Evolutionary conservation across 805 yeast species (phyloP).

Genomic region (Candida nitratophila): DNA sequence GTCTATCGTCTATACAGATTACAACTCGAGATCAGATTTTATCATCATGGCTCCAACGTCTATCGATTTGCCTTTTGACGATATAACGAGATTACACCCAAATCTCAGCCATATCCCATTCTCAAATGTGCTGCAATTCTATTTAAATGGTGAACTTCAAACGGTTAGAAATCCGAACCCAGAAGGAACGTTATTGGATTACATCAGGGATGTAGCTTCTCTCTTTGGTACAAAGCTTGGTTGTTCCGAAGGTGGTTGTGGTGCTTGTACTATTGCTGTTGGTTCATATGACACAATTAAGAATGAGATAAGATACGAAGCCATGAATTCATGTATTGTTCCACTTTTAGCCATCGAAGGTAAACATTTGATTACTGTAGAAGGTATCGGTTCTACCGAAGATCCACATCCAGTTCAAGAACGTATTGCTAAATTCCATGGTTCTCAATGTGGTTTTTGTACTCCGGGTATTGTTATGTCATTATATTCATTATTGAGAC

Average conservation of each 20-base stretch:
- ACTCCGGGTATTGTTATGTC: conserved; percentile 47
- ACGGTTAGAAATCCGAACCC: conserved; percentile 33
- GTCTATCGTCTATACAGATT: not conserved
- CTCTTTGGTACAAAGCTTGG: conserved; percentile 41
- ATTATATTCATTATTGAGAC: conserved; percentile 33
- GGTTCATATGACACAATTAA: conserved; percentile 24
- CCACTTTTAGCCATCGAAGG: conserved; percentile 39
- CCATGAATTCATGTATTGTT: conserved; percentile 41
- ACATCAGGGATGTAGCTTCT: conserved; percentile 29
- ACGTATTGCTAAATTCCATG: conserved; percentile 40
- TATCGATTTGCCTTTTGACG: conserved; percentile 8
- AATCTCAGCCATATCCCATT: conserved; percentile 19
- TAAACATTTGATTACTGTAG: conserved; percentile 39
- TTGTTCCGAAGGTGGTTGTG: conserved; percentile 46
- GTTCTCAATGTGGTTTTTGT: conserved; percentile 46
- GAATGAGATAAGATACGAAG: conserved; percentile 25
- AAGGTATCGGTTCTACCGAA: conserved; percentile 35
- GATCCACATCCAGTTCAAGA: conserved; percentile 43
- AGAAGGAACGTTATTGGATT: conserved; percentile 35
- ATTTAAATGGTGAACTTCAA: conserved; percentile 32
- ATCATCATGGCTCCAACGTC: conserved; percentile 19
- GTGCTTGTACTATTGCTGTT: conserved; percentile 40
- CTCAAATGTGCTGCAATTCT: conserved; percentile 24
- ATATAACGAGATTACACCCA: conserved; percentile 15
- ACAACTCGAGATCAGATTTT: too few species aligned